Percentiles rank a stretch among this genome's conserved stretches.
Conservation (phyloP, 441 rosid genomes). For the Populus tomentosa region DNA sequence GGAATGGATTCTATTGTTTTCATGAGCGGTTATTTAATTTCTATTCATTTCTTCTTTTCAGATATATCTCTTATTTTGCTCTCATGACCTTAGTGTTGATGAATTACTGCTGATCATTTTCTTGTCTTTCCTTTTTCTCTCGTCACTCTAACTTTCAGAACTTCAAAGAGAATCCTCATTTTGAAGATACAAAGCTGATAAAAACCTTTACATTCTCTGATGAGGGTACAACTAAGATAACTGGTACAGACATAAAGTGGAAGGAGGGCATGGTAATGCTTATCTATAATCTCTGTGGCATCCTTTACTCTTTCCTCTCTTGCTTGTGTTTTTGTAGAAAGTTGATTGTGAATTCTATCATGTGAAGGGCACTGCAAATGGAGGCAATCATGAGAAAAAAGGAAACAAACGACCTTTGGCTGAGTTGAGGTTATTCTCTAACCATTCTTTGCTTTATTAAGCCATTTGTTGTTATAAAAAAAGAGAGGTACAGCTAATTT, state of each 20-base stretch:
- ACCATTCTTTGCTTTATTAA: neutral
- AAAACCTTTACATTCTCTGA: conserved; percentile 75
- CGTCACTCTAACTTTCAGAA: conserved; percentile 34
- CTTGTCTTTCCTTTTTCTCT: neutral
- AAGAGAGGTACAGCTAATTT: neutral
- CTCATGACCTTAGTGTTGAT: neutral
- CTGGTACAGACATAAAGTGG: conserved; percentile 81
- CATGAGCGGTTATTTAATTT: neutral
- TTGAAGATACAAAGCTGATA: conserved; percentile 68
- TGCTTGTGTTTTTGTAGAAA: conserved; percentile 5
- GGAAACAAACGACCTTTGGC: conserved; percentile 69
- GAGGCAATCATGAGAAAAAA: conserved; percentile 63
- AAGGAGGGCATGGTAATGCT: conserved; percentile 74
- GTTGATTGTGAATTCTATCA: conserved; percentile 13
- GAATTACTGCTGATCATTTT: neutral
- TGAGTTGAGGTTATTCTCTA: conserved; percentile 50
- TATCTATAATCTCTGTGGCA: neutral
- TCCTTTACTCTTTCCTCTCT: neutral
- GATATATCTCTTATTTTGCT: neutral
- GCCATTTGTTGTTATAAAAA: neutral
- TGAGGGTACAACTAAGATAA: conserved; percentile 63
- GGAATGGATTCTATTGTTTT: neutral
- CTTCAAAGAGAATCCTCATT: conserved; percentile 75
- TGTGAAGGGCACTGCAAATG: conserved; percentile 73
- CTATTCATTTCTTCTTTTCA: neutral